Base-by-base conservation (phyloP, 176 grass and related monocot species). In the Typha latifolia region DNA sequence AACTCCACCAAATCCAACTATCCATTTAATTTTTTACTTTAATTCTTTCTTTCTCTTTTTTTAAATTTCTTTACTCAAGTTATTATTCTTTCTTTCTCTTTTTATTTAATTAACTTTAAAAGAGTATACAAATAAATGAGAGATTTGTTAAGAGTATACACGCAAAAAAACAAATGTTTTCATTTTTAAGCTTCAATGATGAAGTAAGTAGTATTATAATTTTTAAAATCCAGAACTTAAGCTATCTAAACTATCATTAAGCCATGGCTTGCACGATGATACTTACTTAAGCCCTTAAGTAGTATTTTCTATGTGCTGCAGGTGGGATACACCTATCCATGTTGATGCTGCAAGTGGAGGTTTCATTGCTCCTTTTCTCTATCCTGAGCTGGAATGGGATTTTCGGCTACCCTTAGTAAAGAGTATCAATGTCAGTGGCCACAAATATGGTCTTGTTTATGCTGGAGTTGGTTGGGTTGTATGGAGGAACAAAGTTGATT, bases 351-450 rank as follows among this genome's bases (percentile, higher is more conserved):
- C 90, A 0, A 93, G 90, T 26, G 90, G 90, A 59, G 90, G 90
- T 22, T 93, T 93, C 55, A 88, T 93, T 63, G 90, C 90, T 0
- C 90, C 90, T 2, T 93, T 93, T 50, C 79, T 93, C 5, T 77
- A 88, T 52, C 79, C 73, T 11, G 73, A 93, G 3, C 79, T 93
- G 32, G 73, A 80, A 68, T 93, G 90, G 85, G 90, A 93, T 67
- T 93, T 93, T 74, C 67, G 85, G 62, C 56, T 93, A 24, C 90
- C 90, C 5, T 67, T 93, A 0, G 90, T 94, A 47, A 94, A 83
- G 79, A 94, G 90, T 70, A 88, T 94, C 49, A 94, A 94, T 27
- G 90, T 85, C 51, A 93, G 90, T 19, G 90, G 90, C 16, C 90
- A 85, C 71, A 93, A 88, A 63, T 93, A 88, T 75, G 90, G 90